These are phyloP conservation scores for Misopates orontium DNA, from an alignment of 257 asterid genomes.

Conservation along the genomic window DNA sequence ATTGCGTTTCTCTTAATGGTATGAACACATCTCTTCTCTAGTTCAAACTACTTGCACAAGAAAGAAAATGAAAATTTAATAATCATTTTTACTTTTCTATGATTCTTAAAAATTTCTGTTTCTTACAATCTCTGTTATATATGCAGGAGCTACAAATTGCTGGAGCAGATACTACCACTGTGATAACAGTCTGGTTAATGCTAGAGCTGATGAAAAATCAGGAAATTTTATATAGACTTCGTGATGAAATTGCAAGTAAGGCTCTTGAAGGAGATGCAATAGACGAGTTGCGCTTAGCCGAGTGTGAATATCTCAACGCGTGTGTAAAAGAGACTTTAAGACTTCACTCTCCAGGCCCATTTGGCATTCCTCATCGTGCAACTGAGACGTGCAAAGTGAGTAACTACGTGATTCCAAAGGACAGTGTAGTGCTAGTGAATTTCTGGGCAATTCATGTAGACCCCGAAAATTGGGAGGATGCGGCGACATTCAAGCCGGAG, in stretches of 20 bases:
- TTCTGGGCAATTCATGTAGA: constrained; percentile 29
- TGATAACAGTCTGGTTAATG: constrained; percentile 26
- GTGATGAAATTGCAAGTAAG: constrained; percentile 20
- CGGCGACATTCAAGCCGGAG: constrained; percentile 18
- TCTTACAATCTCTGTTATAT: not conserved
- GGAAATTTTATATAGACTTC: constrained; percentile 17
- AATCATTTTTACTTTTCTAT: not conserved
- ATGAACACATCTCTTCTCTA: not conserved
- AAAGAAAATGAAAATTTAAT: too few relatives aligned
- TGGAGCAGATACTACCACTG: constrained; percentile 14
- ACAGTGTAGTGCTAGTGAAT: constrained; percentile 28
- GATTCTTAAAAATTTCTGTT: not conserved
- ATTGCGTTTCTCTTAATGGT: constrained; percentile 20
- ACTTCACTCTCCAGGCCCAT: constrained; percentile 28
- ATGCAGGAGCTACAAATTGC: constrained; percentile 25
- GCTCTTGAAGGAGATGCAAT: constrained; percentile 20
- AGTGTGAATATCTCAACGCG: constrained; percentile 26
- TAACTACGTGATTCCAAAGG: constrained; percentile 26
- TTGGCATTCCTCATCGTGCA: constrained; percentile 32
- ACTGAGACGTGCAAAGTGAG: constrained; percentile 19
- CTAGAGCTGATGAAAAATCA: constrained; percentile 22
- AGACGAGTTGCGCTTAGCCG: constrained; percentile 23
- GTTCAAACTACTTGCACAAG: too few relatives aligned
- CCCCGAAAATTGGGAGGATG: constrained; percentile 26
- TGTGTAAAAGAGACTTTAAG: constrained; percentile 34